Percentiles rank a stretch among this genome's conserved stretches.
These are phyloP conservation scores for Mallotus japonicus DNA, from an alignment of 441 rosid species.

Conservation along the genomic window DNA sequence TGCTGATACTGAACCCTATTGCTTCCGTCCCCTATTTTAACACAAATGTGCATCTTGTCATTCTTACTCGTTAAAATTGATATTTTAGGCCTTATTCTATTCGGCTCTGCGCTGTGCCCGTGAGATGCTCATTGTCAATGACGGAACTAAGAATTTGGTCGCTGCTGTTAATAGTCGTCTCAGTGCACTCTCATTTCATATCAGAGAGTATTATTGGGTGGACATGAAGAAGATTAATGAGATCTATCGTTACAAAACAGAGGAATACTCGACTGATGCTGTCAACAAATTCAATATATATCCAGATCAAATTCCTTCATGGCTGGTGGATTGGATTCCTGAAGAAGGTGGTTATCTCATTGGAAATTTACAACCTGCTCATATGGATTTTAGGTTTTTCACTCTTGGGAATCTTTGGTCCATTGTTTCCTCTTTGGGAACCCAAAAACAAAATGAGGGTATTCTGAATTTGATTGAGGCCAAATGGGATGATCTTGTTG, in stretches of 20 bases:
- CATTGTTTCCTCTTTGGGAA: slow-evolving; percentile 71
- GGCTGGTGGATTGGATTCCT: slow-evolving; percentile 96
- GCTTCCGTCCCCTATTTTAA: not conserved
- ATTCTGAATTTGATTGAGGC: slow-evolving; percentile 65
- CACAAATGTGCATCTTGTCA: not conserved
- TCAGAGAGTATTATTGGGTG: slow-evolving; percentile 90
- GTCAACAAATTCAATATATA: slow-evolving; percentile 91
- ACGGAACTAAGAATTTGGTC: slow-evolving; percentile 70
- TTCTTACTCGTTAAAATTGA: not conserved
- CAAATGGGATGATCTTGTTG: slow-evolving; percentile 89
- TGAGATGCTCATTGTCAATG: slow-evolving; percentile 82
- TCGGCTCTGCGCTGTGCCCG: slow-evolving; percentile 80
- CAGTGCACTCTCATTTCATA: slow-evolving; percentile 84
- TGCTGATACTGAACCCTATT: no score
- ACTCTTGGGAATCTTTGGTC: slow-evolving; percentile 93
- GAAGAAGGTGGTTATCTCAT: slow-evolving; percentile 84
- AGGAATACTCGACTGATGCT: slow-evolving; percentile 86
- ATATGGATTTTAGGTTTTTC: slow-evolving; percentile 95
- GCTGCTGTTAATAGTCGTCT: slow-evolving; percentile 82
- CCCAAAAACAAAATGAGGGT: slow-evolving; percentile 61
- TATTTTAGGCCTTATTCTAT: slow-evolving; percentile 75
- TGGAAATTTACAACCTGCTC: slow-evolving; percentile 90
- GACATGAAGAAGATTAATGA: slow-evolving; percentile 82
- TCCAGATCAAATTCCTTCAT: slow-evolving; percentile 93
- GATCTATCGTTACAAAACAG: slow-evolving; percentile 94